Percentiles rank a stretch among this genome's conserved stretches.
These are phyloP conservation scores for Corynascus novoguineensis DNA, from an alignment of 495 filamentous ascomycete species.

Conservation along the genomic window DNA sequence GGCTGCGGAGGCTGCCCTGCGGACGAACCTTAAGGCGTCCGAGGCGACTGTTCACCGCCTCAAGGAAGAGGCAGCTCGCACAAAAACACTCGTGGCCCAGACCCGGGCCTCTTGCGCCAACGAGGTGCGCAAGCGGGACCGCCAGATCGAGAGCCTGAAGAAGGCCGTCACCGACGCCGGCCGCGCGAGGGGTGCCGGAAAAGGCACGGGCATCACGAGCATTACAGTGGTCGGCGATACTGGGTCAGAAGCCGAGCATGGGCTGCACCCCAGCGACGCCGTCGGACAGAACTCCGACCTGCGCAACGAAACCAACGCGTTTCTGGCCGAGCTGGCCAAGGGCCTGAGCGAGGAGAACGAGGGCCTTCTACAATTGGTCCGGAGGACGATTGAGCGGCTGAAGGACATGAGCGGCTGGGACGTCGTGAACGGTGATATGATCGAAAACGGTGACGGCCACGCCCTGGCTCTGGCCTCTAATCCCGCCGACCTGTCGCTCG, in stretches of 20 bases:
- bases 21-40: conserved; percentile 60
- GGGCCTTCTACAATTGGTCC: conserved; percentile 64
- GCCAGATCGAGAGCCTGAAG: conserved; percentile 83
- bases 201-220: conserved; percentile 46
- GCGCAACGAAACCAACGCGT: conserved; percentile 82
- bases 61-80: conserved; percentile 72
- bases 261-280: conserved; percentile 43
- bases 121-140: conserved; percentile 85
- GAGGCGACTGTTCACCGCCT: conserved; percentile 64
- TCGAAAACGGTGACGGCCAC: conserved; percentile 34
- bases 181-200: conserved; percentile 42
- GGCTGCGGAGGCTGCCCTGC: conserved; percentile 63
- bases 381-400: conserved; percentile 63
- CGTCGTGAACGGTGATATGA: conserved; percentile 19
- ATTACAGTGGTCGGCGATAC: conserved; percentile 51
- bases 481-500: conserved; percentile 64
- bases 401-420: conserved; percentile 72
- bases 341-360: conserved; percentile 93
- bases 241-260: conserved; percentile 29
- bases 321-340: conserved; percentile 82
- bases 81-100: conserved; percentile 72
- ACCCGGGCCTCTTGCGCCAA: conserved; percentile 83
- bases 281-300: conserved; percentile 64
- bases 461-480: conserved; percentile 49
- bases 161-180: conserved; percentile 57